Conservation (phyloP, 139 green algal species). For the Trebouxia sp. region DNA sequence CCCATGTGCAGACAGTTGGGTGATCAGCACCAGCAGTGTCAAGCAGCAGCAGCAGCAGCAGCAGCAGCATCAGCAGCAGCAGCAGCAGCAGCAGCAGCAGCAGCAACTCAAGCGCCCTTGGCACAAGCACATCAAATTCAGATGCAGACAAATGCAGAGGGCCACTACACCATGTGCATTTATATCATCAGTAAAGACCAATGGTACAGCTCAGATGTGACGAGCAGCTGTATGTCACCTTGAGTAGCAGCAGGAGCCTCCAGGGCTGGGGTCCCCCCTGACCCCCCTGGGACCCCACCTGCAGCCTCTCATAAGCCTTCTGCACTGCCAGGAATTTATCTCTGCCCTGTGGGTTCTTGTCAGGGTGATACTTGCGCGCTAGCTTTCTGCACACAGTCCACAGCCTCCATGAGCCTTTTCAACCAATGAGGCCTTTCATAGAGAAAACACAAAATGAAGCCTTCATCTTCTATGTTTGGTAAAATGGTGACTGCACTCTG, state of each 20-base stretch:
- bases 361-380: constrained; percentile 82
- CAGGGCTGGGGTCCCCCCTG: constrained; percentile 73
- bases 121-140: too few relatives aligned
- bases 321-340: constrained; percentile 85
- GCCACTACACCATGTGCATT: too few relatives aligned
- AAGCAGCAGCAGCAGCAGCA: too few relatives aligned
- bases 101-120: too few relatives aligned
- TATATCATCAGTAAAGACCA: too few relatives aligned
- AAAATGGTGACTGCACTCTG: too few relatives aligned
- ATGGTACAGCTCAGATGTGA: too few relatives aligned
- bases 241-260: constrained; percentile 83
- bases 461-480: not conserved
- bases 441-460: not conserved
- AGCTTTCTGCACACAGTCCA: constrained; percentile 33
- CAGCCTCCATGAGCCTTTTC: not conserved
- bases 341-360: constrained; percentile 90
- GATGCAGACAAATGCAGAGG: too few relatives aligned
- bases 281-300: constrained; percentile 59
- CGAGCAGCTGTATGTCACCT: not conserved
- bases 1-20: too few relatives aligned
- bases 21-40: too few relatives aligned
- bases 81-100: too few relatives aligned
- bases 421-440: not conserved
- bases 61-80: too few relatives aligned
- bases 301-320: constrained; percentile 88